Evolutionary conservation across 371 early-diverging fungal genomes (phyloP).

Genomic region (Massospora cicadina): DNA sequence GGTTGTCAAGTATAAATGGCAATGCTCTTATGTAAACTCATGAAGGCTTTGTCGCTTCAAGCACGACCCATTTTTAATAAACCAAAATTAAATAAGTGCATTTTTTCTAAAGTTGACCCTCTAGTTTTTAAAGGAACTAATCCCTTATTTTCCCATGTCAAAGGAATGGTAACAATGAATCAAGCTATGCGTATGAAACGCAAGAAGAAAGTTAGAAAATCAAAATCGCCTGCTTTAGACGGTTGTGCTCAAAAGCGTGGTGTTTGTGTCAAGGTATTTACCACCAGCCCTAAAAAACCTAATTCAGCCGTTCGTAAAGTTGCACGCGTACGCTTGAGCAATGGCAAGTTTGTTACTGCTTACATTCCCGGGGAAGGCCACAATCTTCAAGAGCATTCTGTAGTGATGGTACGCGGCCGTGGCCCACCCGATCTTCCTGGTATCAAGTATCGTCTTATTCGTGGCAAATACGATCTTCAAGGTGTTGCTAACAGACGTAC

Average conservation of each 20-base stretch:
- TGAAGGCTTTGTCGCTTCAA: background rate
- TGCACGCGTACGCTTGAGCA: slow-evolving; percentile 64
- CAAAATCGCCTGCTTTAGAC: slow-evolving; percentile 78
- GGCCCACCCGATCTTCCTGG: slow-evolving; percentile 89
- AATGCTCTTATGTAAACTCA: background rate
- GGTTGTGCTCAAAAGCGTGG: slow-evolving; percentile 78
- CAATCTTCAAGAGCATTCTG: slow-evolving; percentile 92
- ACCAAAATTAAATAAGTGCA: background rate
- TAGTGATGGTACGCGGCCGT: slow-evolving; percentile 85
- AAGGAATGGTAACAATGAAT: slow-evolving; percentile 75
- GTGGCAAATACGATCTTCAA: slow-evolving; percentile 87
- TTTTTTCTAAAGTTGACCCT: background rate
- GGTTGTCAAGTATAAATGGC: background rate
- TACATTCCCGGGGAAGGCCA: slow-evolving; percentile 98
- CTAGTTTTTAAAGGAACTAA: background rate
- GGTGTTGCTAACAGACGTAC: slow-evolving; percentile 77
- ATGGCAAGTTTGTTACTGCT: slow-evolving; percentile 73
- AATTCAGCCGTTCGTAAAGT: slow-evolving; percentile 84
- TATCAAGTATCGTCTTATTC: slow-evolving; percentile 83
- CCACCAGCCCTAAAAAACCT: slow-evolving; percentile 82
- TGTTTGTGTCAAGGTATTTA: slow-evolving; percentile 88
- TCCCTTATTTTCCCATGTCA: background rate
- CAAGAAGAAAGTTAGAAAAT: slow-evolving; percentile 38
- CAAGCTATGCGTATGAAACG: slow-evolving; percentile 83
- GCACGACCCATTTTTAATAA: background rate